Base-by-base conservation (phyloP, 1,284 basidiomycete species). In the Ganoderma resinaceum region DNA sequence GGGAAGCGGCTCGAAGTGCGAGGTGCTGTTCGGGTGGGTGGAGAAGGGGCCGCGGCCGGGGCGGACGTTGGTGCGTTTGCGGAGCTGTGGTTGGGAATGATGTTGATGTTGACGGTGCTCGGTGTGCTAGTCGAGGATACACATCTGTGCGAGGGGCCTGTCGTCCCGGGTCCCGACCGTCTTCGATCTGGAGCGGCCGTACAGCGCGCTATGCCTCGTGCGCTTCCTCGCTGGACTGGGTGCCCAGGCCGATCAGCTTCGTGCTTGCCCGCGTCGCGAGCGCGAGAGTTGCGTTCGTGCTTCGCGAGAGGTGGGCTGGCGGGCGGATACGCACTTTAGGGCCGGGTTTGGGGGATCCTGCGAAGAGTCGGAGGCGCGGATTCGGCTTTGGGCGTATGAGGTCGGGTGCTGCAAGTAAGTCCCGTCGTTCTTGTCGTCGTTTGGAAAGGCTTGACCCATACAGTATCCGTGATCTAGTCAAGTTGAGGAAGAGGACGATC, bases 361-460 rank as follows among this genome's bases (percentile, higher is more conserved):
- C 37, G n/a, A 59, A 1, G 37, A 59, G 35, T 59, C 42, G 7
- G 62, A 63, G 14, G 61, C 23, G 42, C 62, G 55, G 20, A 63
- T 67, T 23, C n/a, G 37, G 26, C 62, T 63, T 5, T 67, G 66
- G 66, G 58, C 62, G 9, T 62, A 59, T 23, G 57, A 67, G n/a
- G 66, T 67, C 8, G 77, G 80, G 66, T 38, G 58, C 23, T 59
- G 58, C 58, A 59, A 59, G 58, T 59, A 26, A 12, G 58, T 40
- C 11, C 20, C 3, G 58, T 20, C 2, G 37, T 59, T 20, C 35
- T 40, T 59, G 20, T 16, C 0, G n/a, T 23, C 14, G 9, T 37
- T 14, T 26, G 58, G 16, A 11, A 8, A 20, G 23, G 4, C 4
- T 6, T 23, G 58, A 37, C 23, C 7, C 37, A 37, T n/a, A n/a